Conservation (phyloP, 306 rosid genomes). For the Pyrus communis region DNA sequence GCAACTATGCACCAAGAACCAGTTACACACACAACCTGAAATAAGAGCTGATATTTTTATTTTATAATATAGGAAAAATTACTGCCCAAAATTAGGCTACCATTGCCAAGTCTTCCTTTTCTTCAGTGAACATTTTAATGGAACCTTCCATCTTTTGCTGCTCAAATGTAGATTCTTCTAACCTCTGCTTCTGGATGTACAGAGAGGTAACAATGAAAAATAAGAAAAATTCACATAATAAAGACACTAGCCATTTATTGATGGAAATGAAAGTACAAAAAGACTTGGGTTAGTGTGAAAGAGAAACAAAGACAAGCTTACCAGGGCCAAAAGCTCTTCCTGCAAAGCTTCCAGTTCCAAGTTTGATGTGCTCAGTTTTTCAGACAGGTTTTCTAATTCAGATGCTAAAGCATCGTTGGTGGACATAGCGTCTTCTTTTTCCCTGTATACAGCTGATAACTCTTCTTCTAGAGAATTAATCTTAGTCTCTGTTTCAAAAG, state of each 20-base stretch:
- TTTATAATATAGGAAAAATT: background rate
- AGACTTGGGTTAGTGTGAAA: background rate
- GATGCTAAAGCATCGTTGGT: conserved; percentile 50
- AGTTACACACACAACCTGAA: background rate
- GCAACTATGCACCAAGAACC: conserved; percentile 10
- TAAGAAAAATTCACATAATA: background rate
- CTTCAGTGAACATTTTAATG: conserved; percentile 48
- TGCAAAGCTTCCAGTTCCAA: conserved; percentile 40
- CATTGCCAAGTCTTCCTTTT: conserved; percentile 84
- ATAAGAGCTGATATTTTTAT: background rate
- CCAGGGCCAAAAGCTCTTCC: conserved; percentile 63
- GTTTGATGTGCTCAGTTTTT: conserved; percentile 41
- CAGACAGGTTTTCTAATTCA: conserved; percentile 54
- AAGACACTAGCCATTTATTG: conserved; percentile 2
- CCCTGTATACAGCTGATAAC: conserved; percentile 33
- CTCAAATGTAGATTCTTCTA: conserved; percentile 55
- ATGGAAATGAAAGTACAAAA: background rate
- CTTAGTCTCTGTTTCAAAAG: conserved; percentile 67
- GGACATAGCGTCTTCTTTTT: conserved; percentile 54
- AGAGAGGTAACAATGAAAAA: conserved; percentile 14
- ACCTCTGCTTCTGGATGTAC: conserved; percentile 42
- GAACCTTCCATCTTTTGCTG: conserved; percentile 52
- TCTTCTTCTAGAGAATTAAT: conserved; percentile 59
- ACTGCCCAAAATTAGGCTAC: conserved; percentile 28
- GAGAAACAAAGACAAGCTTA: conserved; percentile 38